These are phyloP conservation scores for Setomelanomma holmii DNA, from an alignment of 2,329 filamentous ascomycete genomes.

Conservation along the genomic window DNA sequence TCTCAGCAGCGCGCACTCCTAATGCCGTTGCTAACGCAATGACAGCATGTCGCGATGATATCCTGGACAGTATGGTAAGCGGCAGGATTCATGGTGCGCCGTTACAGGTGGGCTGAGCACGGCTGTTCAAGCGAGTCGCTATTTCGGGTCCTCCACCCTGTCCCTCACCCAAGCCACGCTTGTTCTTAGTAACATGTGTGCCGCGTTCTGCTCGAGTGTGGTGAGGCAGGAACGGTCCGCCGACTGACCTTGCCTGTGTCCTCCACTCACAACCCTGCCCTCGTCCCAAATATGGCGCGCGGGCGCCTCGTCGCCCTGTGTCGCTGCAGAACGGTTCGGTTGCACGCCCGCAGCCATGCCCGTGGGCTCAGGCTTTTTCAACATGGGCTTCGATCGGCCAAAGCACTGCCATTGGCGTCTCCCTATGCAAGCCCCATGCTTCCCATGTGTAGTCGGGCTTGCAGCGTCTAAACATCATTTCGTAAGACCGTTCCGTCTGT, in stretches of 20 bases:
- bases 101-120: slow-evolving; percentile 43
- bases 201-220: slow-evolving; percentile 28
- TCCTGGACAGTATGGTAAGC: neutral
- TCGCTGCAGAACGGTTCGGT: slow-evolving; percentile 45
- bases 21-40: slow-evolving; percentile 19
- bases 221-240: slow-evolving; percentile 49
- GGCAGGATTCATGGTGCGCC: neutral
- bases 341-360: slow-evolving; percentile 43
- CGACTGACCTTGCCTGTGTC: slow-evolving; percentile 16
- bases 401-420: slow-evolving; percentile 36
- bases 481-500: slow-evolving; percentile 14
- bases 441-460: slow-evolving; percentile 37
- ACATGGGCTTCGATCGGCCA: slow-evolving; percentile 30
- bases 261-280: neutral
- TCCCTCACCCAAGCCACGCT: slow-evolving; percentile 29
- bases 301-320: slow-evolving; percentile 35
- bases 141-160: slow-evolving; percentile 37
- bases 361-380: slow-evolving; percentile 42
- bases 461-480: slow-evolving; percentile 37
- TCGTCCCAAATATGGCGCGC: slow-evolving; percentile 39
- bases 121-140: slow-evolving; percentile 31
- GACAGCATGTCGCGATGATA: slow-evolving; percentile 28
- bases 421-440: slow-evolving; percentile 26
- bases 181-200: slow-evolving; percentile 37
- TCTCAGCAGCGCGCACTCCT: slow-evolving; percentile 1